Base-by-base conservation (phyloP, 371 early-diverging fungal species). In the Batkoa obscura region DNA sequence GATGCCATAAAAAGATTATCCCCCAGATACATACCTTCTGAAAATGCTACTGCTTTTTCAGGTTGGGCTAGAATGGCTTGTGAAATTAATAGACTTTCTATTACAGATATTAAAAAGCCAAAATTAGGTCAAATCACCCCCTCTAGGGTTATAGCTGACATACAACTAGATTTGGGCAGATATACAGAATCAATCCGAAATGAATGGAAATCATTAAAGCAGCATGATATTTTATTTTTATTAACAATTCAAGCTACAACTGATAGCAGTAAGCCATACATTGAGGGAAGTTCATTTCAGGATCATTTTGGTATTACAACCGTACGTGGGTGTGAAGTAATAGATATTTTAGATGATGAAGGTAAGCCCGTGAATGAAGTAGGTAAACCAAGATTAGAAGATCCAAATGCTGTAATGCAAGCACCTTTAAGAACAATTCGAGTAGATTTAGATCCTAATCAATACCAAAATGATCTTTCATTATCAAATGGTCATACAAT, bases 21-120 rank as follows among this genome's bases (percentile, higher is more conserved):
- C 8, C 94, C 97, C 2, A 8, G 15, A 4, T 32, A 30, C 9
- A 43, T 45, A 2, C 15, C 33, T 13, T 65, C 73, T 1, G 83
- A 81, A 12, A 60, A 70, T 23, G 66, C 64, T 8, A 79, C 77
- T 4, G 78, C 73, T 37, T 94, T 94, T 68, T 69, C 72, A 1
- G 96, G 98, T 35, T 93, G 92, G 90, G 81, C 91, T 1, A 70
- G 93, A 45, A 94, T 91, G 84, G 98, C 88, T 1, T 60, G 78
- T 13, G 76, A 79, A 0, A 72, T 94, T 31, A 72, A 76, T 3
- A 57, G 65, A 37, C 68, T 84, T 45, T 70, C 62, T 17, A 72
- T 88, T 42, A 72, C 78, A 0, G 85, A 90, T 57, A 76, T 93
- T 15, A 82, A 73, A 2, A 71, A 74, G 32, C 81, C 92, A 5